Evolutionary conservation across 345 rosid species (phyloP), one percentile per base, ranked within the genome.

Genomic region (Eucalyptus rudis): DNA sequence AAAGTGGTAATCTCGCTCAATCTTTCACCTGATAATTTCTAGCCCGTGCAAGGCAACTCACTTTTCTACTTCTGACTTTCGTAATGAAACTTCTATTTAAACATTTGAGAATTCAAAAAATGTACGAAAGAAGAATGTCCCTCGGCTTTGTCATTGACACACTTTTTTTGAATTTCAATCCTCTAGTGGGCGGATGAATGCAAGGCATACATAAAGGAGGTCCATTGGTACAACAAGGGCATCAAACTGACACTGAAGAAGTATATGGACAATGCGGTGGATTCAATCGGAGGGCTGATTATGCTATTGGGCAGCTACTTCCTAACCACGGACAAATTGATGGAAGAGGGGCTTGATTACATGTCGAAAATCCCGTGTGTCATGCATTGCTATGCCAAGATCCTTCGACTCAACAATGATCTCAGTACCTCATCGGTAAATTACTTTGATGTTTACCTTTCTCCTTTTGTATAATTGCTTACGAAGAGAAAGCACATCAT

Each of bases 401-500:
- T 90, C 66, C 11, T 87, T 49, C 87, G 90, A 44, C 87, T 90
- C 36, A 40, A 58, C 19, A 83, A 89, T 45, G 91, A 90, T 84
- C 44, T 90, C 6, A 58, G 56, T 24, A 90, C 91, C 20, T 90
- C 91, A 62, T 58, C 64, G 86, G 90, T 89, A 89, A 71, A 24
- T 36, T 71, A 19, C 81, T 5, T 71, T 19, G 14, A 10, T 3
- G 1, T 20, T 76, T 40, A 5, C 1, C 83, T 44, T 36, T 3
- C 44, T 68, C 44, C 47, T 76, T 76, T 25, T 40, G 24, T 36
- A 10, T 76, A 76, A 2, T 76, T 13, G 1, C 14, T 76, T 76
- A 36, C 2, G 13, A 40, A 36, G 7, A 36, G 13, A 71, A 71
- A 36, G 25, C 43, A 36, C 14, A 5, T 13, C 71, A 64, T 64